These are phyloP conservation scores for Tripidium arundinaceum DNA, from an alignment of 202 grass and related monocot species.

Conservation along the genomic window DNA sequence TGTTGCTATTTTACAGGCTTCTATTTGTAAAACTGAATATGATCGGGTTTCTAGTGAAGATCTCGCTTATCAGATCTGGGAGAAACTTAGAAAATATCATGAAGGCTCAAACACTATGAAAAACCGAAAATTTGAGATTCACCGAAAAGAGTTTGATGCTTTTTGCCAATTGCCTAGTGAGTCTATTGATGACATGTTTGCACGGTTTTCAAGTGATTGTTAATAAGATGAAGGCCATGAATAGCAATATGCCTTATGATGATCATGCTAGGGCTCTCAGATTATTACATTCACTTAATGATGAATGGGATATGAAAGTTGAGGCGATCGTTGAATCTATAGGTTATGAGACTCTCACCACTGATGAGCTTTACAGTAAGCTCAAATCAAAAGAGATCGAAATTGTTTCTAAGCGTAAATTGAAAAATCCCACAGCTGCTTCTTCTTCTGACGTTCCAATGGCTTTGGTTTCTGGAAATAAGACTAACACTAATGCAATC, in stretches of 20 bases:
- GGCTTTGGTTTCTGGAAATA: neutral
- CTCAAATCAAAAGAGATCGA: neutral
- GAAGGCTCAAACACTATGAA: neutral
- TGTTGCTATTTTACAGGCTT: too few species aligned
- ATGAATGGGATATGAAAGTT: neutral
- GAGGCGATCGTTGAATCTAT: neutral
- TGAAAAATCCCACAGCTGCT: neutral
- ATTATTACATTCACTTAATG: neutral
- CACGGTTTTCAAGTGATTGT: neutral
- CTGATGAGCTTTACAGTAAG: neutral
- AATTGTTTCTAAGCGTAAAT: neutral
- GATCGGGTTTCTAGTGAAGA: too few species aligned
- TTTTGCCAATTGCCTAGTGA: neutral
- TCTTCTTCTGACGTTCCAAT: neutral
- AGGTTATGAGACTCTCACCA: neutral
- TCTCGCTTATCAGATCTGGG: too few species aligned
- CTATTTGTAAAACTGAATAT: too few species aligned
- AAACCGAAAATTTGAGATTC: neutral
- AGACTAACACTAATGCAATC: neutral
- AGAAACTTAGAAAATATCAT: too few species aligned
- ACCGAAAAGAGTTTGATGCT: neutral
- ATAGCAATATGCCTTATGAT: neutral
- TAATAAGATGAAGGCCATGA: neutral
- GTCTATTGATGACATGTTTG: neutral
- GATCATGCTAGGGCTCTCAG: neutral